These are phyloP conservation scores for Fagus sylvatica DNA, from an alignment of 306 rosid species.

Conservation along the genomic window DNA sequence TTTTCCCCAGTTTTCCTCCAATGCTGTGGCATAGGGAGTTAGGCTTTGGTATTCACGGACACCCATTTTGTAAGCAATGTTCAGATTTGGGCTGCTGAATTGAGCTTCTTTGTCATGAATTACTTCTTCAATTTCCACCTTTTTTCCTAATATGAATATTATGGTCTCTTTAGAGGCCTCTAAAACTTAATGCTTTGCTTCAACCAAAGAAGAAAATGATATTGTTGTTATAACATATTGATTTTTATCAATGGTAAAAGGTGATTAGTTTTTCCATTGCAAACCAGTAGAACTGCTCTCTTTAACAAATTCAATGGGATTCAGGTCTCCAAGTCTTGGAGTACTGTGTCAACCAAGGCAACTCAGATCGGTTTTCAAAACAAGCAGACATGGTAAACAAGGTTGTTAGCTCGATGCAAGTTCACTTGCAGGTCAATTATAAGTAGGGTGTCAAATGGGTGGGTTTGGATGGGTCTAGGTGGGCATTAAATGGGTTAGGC, in stretches of 20 bases:
- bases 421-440: conserved; percentile 90
- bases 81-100: too few species aligned
- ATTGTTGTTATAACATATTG: neutral
- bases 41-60: too few species aligned
- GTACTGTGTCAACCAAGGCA: conserved; percentile 53
- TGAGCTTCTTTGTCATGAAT: too few species aligned
- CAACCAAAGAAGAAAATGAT: neutral
- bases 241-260: neutral
- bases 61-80: too few species aligned
- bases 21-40: too few species aligned
- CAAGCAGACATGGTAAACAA: conserved; percentile 83
- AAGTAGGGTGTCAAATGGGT: too few species aligned
- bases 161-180: neutral
- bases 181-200: neutral
- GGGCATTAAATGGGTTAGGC: too few species aligned
- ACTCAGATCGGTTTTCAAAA: conserved; percentile 74
- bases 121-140: too few species aligned
- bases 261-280: neutral
- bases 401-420: conserved; percentile 87
- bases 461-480: too few species aligned
- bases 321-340: conserved; percentile 89
- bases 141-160: neutral
- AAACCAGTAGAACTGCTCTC: conserved; percentile 4
- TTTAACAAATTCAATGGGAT: conserved; percentile 26
- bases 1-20: too few species aligned